Conservation (phyloP, 495 filamentous ascomycete genomes). For the Chaetomium cochliodes region DNA sequence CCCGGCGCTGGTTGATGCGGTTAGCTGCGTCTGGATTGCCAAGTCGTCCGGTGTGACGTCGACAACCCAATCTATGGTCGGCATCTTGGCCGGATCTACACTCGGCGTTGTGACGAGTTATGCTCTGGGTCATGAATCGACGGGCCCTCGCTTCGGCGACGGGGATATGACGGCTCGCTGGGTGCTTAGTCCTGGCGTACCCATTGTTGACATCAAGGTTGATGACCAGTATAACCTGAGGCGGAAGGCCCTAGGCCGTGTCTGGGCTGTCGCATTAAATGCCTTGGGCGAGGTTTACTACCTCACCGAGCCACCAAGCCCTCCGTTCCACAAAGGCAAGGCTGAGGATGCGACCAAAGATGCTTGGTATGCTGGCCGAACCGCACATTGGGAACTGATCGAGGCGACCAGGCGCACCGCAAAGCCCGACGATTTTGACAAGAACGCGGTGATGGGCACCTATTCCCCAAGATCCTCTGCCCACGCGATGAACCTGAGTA, state of each 20-base stretch:
- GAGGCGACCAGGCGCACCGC: conserved; percentile 72
- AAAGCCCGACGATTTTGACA: conserved; percentile 63
- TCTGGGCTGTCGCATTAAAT: conserved; percentile 87
- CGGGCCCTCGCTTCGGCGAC: conserved; percentile 63
- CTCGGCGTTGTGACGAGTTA: conserved; percentile 83
- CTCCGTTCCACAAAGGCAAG: conserved; percentile 40
- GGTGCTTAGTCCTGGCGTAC: conserved; percentile 88
- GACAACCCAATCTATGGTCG: conserved; percentile 72
- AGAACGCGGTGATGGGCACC: conserved; percentile 44
- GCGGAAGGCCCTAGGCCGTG: conserved; percentile 64
- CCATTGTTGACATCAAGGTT: conserved; percentile 80
- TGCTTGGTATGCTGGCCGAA: conserved; percentile 79
- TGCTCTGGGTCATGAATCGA: conserved; percentile 67
- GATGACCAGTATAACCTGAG: conserved; percentile 74
- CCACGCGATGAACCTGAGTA: conserved; percentile 64
- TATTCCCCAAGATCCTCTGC: conserved; percentile 51
- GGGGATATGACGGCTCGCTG: conserved; percentile 82
- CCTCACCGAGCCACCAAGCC: conserved; percentile 62
- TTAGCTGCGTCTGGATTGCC: conserved; percentile 87
- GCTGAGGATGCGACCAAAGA: conserved; percentile 55
- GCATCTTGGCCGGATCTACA: conserved; percentile 81
- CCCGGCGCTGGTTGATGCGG: conserved; percentile 56
- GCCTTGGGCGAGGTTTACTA: conserved; percentile 91
- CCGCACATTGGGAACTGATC: conserved; percentile 74
- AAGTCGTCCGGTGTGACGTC: conserved; percentile 71